A percentile compares a stretch with the other conserved stretches of the same genome.
These are phyloP conservation scores for Naegleria gruberi DNA, from an alignment of 208 protist species.

Conservation along the genomic window DNA sequence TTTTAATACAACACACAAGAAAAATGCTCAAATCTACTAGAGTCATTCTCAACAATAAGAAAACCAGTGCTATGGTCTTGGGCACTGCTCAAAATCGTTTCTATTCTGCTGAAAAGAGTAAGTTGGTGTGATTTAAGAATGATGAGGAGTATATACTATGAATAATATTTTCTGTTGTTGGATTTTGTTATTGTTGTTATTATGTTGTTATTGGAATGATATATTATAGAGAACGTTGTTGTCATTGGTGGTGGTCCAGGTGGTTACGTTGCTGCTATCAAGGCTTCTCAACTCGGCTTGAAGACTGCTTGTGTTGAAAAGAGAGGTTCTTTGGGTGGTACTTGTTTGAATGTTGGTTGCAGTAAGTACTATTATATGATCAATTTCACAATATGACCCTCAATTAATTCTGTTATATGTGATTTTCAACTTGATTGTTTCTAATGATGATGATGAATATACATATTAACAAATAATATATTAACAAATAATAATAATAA, in stretches of 20 bases:
- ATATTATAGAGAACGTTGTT: conserved; percentile 71
- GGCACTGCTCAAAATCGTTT: not conserved
- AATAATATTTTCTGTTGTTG: not conserved
- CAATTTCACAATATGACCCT: not conserved
- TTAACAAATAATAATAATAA: no score
- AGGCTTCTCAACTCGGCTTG: conserved; percentile 96
- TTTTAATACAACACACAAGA: no score
- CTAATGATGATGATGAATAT: not conserved
- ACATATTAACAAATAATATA: no score
- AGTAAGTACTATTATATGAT: not conserved
- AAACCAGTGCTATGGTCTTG: not conserved
- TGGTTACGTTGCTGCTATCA: conserved; percentile 99
- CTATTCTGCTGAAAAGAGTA: not conserved
- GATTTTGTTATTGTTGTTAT: no score
- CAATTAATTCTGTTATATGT: not conserved
- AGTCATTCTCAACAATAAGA: not conserved
- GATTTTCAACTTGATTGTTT: conserved; percentile 66
- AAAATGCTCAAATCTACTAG: no score
- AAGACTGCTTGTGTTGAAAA: conserved; percentile 98
- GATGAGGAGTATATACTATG: no score
- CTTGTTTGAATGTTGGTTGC: conserved; percentile 95
- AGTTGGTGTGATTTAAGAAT: not conserved
- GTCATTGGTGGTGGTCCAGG: conserved; percentile 98
- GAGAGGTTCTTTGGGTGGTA: conserved; percentile 91
- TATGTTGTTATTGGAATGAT: not conserved